phyloP scores from a whole-genome alignment of 2,329 filamentous ascomycete species.

The Coleophoma eucalyptorum region DNA sequence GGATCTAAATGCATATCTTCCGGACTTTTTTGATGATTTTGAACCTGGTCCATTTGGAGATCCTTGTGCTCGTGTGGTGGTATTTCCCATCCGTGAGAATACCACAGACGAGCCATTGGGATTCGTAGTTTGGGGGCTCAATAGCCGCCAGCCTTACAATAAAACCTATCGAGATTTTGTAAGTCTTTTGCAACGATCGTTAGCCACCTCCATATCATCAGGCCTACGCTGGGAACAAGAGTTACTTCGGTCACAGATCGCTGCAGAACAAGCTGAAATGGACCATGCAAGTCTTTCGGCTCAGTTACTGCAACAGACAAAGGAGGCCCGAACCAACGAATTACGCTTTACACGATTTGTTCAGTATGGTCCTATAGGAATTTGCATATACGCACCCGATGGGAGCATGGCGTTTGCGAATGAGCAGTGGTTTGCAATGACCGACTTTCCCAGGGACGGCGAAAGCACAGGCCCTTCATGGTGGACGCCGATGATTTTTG shows the following conservation, averaged over 20 bases:
- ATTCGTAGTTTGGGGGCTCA: neutral
- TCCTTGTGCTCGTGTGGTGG: neutral
- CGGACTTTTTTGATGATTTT: neutral
- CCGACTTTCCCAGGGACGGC: neutral
- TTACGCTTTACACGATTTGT: neutral
- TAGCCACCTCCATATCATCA: neutral
- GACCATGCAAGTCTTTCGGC: neutral
- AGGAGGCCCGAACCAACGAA: neutral
- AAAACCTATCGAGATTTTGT: neutral
- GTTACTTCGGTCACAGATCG: too few species aligned
- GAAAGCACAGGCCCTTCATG: neutral
- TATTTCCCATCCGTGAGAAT: neutral
- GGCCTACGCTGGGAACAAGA: neutral
- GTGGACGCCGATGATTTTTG: neutral
- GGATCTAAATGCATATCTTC: conserved; percentile 1
- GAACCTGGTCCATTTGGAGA: too few species aligned
- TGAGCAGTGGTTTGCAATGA: neutral
- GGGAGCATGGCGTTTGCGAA: neutral
- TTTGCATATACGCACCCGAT: neutral
- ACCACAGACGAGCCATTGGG: neutral
- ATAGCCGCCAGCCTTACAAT: neutral
- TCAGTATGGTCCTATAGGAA: neutral
- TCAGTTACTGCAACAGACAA: neutral
- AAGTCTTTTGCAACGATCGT: neutral
- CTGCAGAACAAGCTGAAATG: neutral